phyloP scores from a whole-genome alignment of 768 basidiomycete genomes.

The Russula sp. region DNA sequence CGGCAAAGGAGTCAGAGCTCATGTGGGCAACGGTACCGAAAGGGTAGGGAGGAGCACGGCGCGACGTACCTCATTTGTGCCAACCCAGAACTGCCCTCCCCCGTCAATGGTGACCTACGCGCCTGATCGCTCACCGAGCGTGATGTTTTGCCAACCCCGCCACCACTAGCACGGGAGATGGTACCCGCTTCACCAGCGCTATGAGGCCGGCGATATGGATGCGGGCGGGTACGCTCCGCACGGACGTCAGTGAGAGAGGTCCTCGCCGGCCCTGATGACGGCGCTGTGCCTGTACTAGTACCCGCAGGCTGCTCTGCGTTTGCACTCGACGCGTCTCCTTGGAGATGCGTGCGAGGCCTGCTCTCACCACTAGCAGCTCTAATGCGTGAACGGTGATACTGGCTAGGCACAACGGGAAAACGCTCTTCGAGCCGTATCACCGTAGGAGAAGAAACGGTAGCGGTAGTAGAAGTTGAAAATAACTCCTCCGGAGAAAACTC shows the following conservation, averaged over 20 bases:
- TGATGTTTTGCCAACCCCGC: neutral
- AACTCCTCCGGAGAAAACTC: slow-evolving; percentile 28
- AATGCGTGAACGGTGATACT: slow-evolving; percentile 27
- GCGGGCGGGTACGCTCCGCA: slow-evolving; percentile 24
- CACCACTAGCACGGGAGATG: slow-evolving; percentile 9
- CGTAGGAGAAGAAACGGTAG: slow-evolving; percentile 21
- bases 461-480: slow-evolving; percentile 14
- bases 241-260: slow-evolving; percentile 21
- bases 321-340: slow-evolving; percentile 22
- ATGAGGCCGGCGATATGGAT: slow-evolving; percentile 29
- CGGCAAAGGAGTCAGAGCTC: slow-evolving; percentile 16
- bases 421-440: slow-evolving; percentile 31
- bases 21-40: neutral
- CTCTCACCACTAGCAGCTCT: slow-evolving; percentile 26
- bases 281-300: slow-evolving; percentile 6
- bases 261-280: slow-evolving; percentile 25
- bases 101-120: slow-evolving; percentile 17
- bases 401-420: slow-evolving; percentile 28
- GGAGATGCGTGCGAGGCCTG: slow-evolving; percentile 22
- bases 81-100: slow-evolving; percentile 18
- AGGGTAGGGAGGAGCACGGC: neutral
- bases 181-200: slow-evolving; percentile 20
- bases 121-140: slow-evolving; percentile 27
- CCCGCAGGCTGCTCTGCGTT: slow-evolving; percentile 21
- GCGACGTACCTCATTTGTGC: slow-evolving; percentile 30